A percentile compares a stretch with the other conserved stretches of the same genome.
Evolutionary conservation across 2,329 filamentous ascomycete species (phyloP).

Genomic region (Aspergillus vadensis): DNA sequence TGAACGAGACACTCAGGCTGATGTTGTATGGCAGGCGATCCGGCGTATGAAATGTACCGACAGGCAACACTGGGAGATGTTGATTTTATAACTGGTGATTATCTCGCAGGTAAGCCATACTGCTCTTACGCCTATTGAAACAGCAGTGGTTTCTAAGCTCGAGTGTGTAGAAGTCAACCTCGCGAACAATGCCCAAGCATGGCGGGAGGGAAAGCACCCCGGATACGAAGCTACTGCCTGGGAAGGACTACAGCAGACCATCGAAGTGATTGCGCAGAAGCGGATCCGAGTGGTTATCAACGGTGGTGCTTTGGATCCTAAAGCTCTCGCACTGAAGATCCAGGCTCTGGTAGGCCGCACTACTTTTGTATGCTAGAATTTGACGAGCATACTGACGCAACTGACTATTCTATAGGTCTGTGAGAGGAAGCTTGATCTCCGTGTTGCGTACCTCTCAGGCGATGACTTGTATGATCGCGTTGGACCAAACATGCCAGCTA

Average conservation of each 20-base stretch:
- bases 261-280: slow-evolving; percentile 51
- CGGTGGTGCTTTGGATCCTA: slow-evolving; percentile 59
- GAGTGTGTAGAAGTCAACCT: slow-evolving; percentile 45
- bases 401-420: slow-evolving; percentile 28
- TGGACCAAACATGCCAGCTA: slow-evolving; percentile 36
- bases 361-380: background rate
- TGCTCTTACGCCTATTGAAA: no score
- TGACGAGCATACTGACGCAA: background rate
- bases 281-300: slow-evolving; percentile 60
- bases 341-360: slow-evolving; percentile 38
- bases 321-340: slow-evolving; percentile 52
- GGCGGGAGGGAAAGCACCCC: slow-evolving; percentile 43
- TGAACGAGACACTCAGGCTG: background rate
- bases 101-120: slow-evolving; percentile 45
- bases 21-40: slow-evolving; percentile 28
- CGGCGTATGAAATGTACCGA: slow-evolving; percentile 40
- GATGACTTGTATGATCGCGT: slow-evolving; percentile 47
- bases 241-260: slow-evolving; percentile 51
- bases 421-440: slow-evolving; percentile 40
- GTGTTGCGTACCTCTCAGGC: slow-evolving; percentile 50
- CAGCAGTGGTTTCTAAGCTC: slow-evolving; percentile 17
- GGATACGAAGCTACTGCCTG: slow-evolving; percentile 53
- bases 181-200: slow-evolving; percentile 48
- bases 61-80: slow-evolving; percentile 41
- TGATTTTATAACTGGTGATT: slow-evolving; percentile 59